Conservation (phyloP, 257 asterid genomes). For the Solanum corneliomulleri region DNA sequence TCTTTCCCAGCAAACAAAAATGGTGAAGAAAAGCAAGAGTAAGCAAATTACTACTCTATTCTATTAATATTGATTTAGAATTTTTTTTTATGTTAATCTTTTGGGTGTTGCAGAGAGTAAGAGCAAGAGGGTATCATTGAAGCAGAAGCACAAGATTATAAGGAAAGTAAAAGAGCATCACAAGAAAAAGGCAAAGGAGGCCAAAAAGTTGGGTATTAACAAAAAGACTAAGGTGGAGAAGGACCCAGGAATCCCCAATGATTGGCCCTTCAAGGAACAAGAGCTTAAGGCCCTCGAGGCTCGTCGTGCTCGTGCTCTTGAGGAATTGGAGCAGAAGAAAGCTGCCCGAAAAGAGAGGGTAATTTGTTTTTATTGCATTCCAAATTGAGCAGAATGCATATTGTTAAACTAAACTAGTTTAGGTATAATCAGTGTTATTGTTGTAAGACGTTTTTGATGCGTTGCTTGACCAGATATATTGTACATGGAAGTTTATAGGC, state of each 20-base stretch:
- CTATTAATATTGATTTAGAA: not conserved
- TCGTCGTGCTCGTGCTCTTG: slow-evolving; percentile 61
- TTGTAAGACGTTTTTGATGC: not conserved
- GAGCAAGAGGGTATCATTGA: slow-evolving; percentile 82
- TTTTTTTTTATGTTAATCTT: not conserved
- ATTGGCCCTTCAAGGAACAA: slow-evolving; percentile 90
- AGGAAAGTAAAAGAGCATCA: slow-evolving; percentile 85
- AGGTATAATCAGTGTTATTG: not conserved
- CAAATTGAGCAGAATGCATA: not conserved
- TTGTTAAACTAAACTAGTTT: not conserved
- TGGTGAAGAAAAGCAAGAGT: slow-evolving; percentile 88
- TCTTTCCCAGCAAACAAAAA: slow-evolving; percentile 1
- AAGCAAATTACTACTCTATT: not conserved
- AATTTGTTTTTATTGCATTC: not conserved
- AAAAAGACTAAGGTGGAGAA: slow-evolving; percentile 61
- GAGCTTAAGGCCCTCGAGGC: slow-evolving; percentile 85
- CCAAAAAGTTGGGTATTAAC: slow-evolving; percentile 55
- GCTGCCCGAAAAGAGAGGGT: slow-evolving; percentile 97
- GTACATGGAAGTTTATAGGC: not conserved
- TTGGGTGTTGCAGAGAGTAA: slow-evolving; percentile 53
- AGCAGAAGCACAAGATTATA: slow-evolving; percentile 72
- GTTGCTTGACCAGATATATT: not conserved
- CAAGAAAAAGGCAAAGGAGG: slow-evolving; percentile 81
- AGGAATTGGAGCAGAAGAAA: slow-evolving; percentile 75
- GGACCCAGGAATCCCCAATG: slow-evolving; percentile 93